Evolutionary conservation across 768 basidiomycete species (phyloP).

Genomic region (Amanita molliuscula): DNA sequence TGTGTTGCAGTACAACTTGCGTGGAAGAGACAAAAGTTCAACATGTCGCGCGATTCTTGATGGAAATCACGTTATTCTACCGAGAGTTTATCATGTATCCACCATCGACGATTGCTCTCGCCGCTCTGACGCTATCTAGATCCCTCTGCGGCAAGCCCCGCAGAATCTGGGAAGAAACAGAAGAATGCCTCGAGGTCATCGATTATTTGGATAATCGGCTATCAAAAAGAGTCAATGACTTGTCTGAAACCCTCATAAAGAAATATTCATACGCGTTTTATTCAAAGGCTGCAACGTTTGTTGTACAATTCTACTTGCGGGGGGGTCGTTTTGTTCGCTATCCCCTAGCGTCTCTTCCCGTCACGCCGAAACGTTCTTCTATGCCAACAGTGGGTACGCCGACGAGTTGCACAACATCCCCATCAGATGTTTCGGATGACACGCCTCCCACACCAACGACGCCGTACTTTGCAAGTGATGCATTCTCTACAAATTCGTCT

Average conservation of each 20-base stretch:
- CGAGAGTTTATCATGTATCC: conserved; percentile 85
- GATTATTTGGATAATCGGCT: conserved; percentile 80
- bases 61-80: conserved; percentile 99
- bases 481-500: conserved; percentile 41
- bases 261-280: conserved; percentile 98
- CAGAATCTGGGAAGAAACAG: conserved; percentile 74
- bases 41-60: conserved; percentile 93
- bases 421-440: conserved; percentile 73
- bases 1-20: conserved; percentile 64
- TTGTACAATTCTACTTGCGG: conserved; percentile 88
- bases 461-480: conserved; percentile 54
- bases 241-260: conserved; percentile 94
- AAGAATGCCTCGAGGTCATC: conserved; percentile 75
- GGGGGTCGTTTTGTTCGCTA: conserved; percentile 66
- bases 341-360: conserved; percentile 39
- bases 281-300: conserved; percentile 89
- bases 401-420: conserved; percentile 60
- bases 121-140: conserved; percentile 80
- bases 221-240: conserved; percentile 79
- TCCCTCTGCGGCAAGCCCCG: conserved; percentile 78
- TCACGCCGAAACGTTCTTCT: conserved; percentile 53
- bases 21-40: conserved; percentile 86
- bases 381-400: conserved; percentile 59
- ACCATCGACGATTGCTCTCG: conserved; percentile 84
- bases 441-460: conserved; percentile 78